Conservation (phyloP, 768 basidiomycete species). For the Collybia sordida region DNA sequence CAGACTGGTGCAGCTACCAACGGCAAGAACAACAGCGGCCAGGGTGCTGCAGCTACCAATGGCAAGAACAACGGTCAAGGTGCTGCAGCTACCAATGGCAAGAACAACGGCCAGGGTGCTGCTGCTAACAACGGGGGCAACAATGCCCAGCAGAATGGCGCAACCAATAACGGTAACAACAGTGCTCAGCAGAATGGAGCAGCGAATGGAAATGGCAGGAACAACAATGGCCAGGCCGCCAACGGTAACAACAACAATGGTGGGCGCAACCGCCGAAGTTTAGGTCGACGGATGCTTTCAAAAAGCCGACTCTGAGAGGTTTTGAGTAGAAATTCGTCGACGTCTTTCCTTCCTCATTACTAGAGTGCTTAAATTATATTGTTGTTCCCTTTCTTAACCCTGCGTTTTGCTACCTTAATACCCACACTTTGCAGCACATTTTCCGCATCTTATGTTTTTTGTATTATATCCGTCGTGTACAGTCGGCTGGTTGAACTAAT, state of each 20-base stretch:
- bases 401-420: too few relatives aligned
- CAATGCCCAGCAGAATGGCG: too few relatives aligned
- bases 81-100: not conserved
- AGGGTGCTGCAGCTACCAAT: not conserved
- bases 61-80: not conserved
- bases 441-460: not conserved
- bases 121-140: too few relatives aligned
- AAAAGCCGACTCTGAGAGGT: not conserved
- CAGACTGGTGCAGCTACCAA: not conserved
- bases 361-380: not conserved
- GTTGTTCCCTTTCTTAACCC: not conserved
- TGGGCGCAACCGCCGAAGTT: not conserved
- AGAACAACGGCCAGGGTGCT: not conserved
- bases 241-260: not conserved
- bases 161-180: too few relatives aligned
- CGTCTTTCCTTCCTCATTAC: too few relatives aligned
- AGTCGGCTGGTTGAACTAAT: slow-evolving; percentile 2
- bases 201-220: not conserved
- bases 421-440: not conserved
- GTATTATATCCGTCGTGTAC: slow-evolving; percentile 3
- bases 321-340: not conserved
- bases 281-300: not conserved
- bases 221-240: not conserved
- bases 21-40: not conserved
- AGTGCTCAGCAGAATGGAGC: too few relatives aligned